A percentile compares a stretch with the other conserved stretches of the same genome.
Conservation (phyloP, 2,329 filamentous ascomycete genomes). For the Epichloe baconii region DNA sequence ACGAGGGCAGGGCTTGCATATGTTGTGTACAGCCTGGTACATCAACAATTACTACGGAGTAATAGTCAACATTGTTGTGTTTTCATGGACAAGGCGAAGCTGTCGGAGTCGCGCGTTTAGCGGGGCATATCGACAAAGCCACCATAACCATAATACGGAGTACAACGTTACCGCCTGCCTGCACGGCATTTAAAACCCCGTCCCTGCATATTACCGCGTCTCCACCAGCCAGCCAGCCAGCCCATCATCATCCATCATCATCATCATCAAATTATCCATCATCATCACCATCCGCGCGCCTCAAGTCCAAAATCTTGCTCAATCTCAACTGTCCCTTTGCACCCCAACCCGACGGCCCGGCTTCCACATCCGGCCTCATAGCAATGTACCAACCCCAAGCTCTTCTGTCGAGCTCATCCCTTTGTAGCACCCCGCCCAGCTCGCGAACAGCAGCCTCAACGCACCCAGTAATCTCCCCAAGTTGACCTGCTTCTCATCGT, state of each 20-base stretch:
- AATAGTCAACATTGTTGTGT: not conserved
- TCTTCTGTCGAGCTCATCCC: conserved; percentile 56
- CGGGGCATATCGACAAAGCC: conserved; percentile 1
- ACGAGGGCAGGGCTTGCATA: not conserved
- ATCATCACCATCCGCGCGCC: conserved; percentile 15
- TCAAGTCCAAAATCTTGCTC: conserved; percentile 49
- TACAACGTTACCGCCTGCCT: not conserved
- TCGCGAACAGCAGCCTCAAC: conserved; percentile 57
- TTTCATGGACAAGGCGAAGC: not conserved
- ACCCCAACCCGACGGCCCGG: conserved; percentile 68
- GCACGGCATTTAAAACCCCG: not conserved
- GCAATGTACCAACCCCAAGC: conserved; percentile 75
- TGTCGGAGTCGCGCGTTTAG: not conserved
- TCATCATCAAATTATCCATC: no score
- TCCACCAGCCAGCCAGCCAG: not conserved
- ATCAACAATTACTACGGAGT: not conserved
- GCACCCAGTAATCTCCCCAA: conserved; percentile 57
- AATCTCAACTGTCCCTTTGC: conserved; percentile 61
- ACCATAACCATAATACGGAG: no score
- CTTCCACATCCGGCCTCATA: conserved; percentile 62
- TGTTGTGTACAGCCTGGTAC: not conserved
- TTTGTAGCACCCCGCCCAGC: conserved; percentile 55
- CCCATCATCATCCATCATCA: no score
- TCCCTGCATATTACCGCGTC: not conserved
- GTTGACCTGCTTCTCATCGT: conserved; percentile 54